Evolutionary conservation across 352 stramenopile species (phyloP), one percentile per base, ranked within the genome.

Genomic region (Halophytophthora polymorphica): DNA sequence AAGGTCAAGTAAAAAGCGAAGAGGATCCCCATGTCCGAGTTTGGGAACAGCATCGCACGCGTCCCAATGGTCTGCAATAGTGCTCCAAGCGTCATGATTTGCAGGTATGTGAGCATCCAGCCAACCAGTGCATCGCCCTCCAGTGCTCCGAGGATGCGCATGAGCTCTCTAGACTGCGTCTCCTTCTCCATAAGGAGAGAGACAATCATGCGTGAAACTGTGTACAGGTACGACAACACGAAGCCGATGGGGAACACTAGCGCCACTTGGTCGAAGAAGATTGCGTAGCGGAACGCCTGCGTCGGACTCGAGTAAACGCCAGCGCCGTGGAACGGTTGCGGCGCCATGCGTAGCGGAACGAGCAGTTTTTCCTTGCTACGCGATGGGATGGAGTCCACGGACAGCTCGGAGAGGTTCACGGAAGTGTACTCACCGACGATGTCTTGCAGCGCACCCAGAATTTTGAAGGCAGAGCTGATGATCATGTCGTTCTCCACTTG

Each of bases 151-250:
- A 98, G 88, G 50, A 98, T 98, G 6, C 86, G 73, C 70, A 98
- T 90, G 5, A 90, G 78, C 53, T 98, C 94, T 45, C 93, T 83
- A 39, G 93, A 88, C 0, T 71, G 71, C 6, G 75, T 88, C 61
- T 98, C 94, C 50, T 98, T 98, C 58, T 98, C 94, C 42, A 77
- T 80, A 6, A 98, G 73, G 40, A 98, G 71, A n/a, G 77, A 80
- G 10, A 95, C 81, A 36, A 98, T 75, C 6, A 97, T 73, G 22
- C 88, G 73, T 17, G 89, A 96, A 22, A 97, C 75, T n/a, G 84
- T 81, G 62, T 97, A 97, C 13, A 98, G 45, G 43, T 97, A 98
- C 17, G 90, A 91, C 19, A 98, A 51, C 25, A 98, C 76, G 45
- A 97, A 98, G 28, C 93, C 88, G 13, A 98, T 73, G 0, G 86